phyloP scores from a whole-genome alignment of 768 basidiomycete species.

The Candolleomyces eurysporus region DNA sequence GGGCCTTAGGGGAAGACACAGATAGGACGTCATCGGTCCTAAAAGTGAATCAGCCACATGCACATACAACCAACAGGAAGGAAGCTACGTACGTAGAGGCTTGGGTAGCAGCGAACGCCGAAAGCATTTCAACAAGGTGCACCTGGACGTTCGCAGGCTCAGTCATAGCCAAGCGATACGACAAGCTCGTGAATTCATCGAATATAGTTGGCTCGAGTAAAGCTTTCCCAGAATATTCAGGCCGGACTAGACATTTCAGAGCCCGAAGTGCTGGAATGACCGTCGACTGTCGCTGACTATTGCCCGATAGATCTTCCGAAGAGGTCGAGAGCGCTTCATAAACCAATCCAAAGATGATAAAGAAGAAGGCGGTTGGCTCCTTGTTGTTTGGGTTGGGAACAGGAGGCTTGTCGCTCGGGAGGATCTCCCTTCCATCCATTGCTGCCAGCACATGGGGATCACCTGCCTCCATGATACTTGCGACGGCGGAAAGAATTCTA shows the following conservation, averaged over 20 bases:
- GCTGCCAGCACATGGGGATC: conserved; percentile 73
- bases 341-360: conserved; percentile 88
- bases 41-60: neutral
- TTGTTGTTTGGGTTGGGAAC: conserved; percentile 31
- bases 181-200: conserved; percentile 85
- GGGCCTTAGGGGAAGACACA: conserved; percentile 48
- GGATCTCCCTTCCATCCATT: conserved; percentile 70
- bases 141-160: conserved; percentile 72
- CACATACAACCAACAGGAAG: neutral
- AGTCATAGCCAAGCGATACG: conserved; percentile 87
- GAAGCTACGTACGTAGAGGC: conserved; percentile 17
- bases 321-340: conserved; percentile 81
- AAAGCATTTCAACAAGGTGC: conserved; percentile 68
- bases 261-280: conserved; percentile 69
- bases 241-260: conserved; percentile 74
- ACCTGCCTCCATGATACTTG: conserved; percentile 68
- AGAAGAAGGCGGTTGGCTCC: conserved; percentile 83
- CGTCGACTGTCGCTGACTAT: conserved; percentile 41
- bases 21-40: conserved; percentile 36
- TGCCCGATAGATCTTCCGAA: conserved; percentile 54
- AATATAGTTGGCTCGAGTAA: conserved; percentile 81
- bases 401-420: conserved; percentile 20
- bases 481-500: conserved; percentile 81
- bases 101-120: conserved; percentile 50
- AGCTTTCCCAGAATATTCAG: conserved; percentile 78